These are phyloP conservation scores for Naganishia liquefaciens DNA, from an alignment of 1,284 basidiomycete genomes.

Conservation along the genomic window DNA sequence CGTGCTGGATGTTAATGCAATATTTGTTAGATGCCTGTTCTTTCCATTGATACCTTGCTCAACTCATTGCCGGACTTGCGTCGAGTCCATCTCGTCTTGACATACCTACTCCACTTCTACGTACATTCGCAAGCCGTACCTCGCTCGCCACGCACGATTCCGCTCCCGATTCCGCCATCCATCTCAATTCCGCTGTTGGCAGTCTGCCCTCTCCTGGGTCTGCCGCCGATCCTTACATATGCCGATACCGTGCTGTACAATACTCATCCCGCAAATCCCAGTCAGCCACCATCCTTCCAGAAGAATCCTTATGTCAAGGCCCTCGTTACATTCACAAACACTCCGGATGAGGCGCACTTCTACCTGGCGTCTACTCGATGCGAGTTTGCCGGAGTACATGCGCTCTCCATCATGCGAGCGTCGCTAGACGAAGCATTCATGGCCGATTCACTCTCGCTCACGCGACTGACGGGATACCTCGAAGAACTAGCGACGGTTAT, in stretches of 20 bases:
- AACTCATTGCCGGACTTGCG: slow-evolving; percentile 69
- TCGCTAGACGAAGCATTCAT: slow-evolving; percentile 92
- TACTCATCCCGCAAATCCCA: slow-evolving; percentile 56
- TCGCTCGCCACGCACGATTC: slow-evolving; percentile 46
- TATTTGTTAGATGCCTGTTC: slow-evolving; percentile 66
- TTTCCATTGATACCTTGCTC: slow-evolving; percentile 60
- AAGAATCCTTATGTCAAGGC: slow-evolving; percentile 57
- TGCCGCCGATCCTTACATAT: slow-evolving; percentile 90
- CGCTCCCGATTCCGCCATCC: slow-evolving; percentile 63
- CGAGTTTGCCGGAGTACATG: slow-evolving; percentile 84
- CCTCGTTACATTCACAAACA: slow-evolving; percentile 74
- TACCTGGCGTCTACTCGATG: slow-evolving; percentile 87
- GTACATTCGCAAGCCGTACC: slow-evolving; percentile 64
- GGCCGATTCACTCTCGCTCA: slow-evolving; percentile 72
- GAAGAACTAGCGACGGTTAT: slow-evolving; percentile 67
- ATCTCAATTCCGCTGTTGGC: slow-evolving; percentile 78
- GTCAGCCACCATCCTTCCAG: slow-evolving; percentile 61
- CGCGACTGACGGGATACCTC: slow-evolving; percentile 74
- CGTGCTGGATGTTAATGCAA: slow-evolving; percentile 9
- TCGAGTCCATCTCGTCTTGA: slow-evolving; percentile 79
- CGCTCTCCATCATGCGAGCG: slow-evolving; percentile 79
- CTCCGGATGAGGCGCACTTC: slow-evolving; percentile 83
- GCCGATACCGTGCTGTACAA: slow-evolving; percentile 94
- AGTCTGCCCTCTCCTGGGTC: slow-evolving; percentile 70
- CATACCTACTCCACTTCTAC: slow-evolving; percentile 85